Evolutionary conservation across 2,329 filamentous ascomycete species (phyloP), one percentile per base, ranked within the genome.

Genomic region (Thielaviopsis populi): DNA sequence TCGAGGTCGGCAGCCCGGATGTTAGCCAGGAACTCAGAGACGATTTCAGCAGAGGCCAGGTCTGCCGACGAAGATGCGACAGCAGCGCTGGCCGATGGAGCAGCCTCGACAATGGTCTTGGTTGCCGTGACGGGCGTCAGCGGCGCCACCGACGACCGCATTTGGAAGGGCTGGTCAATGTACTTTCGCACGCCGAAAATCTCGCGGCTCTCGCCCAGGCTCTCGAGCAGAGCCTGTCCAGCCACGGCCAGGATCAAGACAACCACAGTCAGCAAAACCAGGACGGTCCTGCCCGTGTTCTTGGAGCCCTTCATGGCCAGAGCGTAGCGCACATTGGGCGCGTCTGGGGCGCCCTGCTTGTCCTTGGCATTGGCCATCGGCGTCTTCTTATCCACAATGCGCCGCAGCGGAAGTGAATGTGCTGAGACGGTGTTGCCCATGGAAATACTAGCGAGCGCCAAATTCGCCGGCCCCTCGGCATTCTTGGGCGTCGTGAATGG

Each of bases 361-460:
- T 81, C 75, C 15, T 75, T 73, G 0, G 70, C 75, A 13, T 75
- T 73, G 0, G 70, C 72, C 63, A 73, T 75, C 61, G 59, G 42
- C 19, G 72, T 72, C 64, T 70, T 72, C 50, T 72, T 72, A 68
- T 77, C 74, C 60, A 75, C 66, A 48, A 75, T 69, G 66, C 75
- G 77, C 68, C 75, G 77, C 59, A 96, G 80, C 0, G 89, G 85
- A 67, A 96, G 84, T 46, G 83, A 87, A 73, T 95, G 89, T 30
- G 95, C 85, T 37, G 87, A 83, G 48, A 91, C 83, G 0, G 85
- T 88, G 72, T 91, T 91, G 66, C 84, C 86, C 69, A 95, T 84
- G 59, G 87, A 90, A 48, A 89, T 87, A 58, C 88, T 91, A 37
- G 89, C 91, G 2, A 96, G 81, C 69, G 88, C 89, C 70, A 68